Percentiles rank a stretch among this genome's conserved stretches.
phyloP scores from a whole-genome alignment of 208 protist species.

The Trypanosomatidae sp. region DNA sequence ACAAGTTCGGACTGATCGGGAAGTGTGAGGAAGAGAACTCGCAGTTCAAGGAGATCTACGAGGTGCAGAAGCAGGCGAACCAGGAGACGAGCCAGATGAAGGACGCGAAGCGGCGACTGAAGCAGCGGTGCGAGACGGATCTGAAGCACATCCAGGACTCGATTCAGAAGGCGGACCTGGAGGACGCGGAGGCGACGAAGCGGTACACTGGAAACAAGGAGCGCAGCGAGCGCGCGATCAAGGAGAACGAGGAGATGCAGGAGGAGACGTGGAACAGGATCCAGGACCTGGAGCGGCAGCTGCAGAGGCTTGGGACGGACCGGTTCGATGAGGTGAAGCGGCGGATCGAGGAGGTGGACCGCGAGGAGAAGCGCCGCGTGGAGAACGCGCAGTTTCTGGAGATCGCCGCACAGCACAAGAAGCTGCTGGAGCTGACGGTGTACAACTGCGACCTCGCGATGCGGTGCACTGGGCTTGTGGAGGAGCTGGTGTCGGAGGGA shows the following conservation, averaged over 20 bases:
- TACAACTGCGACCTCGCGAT: slow-evolving; percentile 83
- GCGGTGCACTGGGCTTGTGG: slow-evolving; percentile 60
- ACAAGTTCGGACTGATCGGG: slow-evolving; percentile 77
- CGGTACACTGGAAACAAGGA: slow-evolving; percentile 73
- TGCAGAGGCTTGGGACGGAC: slow-evolving; percentile 76
- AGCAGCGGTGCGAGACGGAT: slow-evolving; percentile 74
- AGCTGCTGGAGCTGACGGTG: slow-evolving; percentile 80
- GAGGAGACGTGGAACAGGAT: slow-evolving; percentile 81
- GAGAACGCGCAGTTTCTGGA: slow-evolving; percentile 84
- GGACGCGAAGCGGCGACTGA: slow-evolving; percentile 76
- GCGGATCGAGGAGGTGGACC: slow-evolving; percentile 81
- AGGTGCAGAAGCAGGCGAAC: slow-evolving; percentile 80
- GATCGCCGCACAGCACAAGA: slow-evolving; percentile 77
- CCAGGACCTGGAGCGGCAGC: slow-evolving; percentile 75
- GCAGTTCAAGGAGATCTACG: slow-evolving; percentile 75
- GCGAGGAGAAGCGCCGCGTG: slow-evolving; percentile 80
- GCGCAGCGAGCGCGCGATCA: slow-evolving; percentile 63
- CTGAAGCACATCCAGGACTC: slow-evolving; percentile 77
- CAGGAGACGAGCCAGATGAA: slow-evolving; percentile 79
- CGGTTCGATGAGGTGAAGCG: slow-evolving; percentile 87
- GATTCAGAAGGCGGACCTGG: slow-evolving; percentile 79
- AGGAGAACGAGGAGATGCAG: slow-evolving; percentile 75
- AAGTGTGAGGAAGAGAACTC: slow-evolving; percentile 81
- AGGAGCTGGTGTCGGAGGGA: slow-evolving; percentile 74
- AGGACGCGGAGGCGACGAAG: slow-evolving; percentile 79